Conservation (phyloP, 768 basidiomycete species). For the Cystoderma amianthinum region DNA sequence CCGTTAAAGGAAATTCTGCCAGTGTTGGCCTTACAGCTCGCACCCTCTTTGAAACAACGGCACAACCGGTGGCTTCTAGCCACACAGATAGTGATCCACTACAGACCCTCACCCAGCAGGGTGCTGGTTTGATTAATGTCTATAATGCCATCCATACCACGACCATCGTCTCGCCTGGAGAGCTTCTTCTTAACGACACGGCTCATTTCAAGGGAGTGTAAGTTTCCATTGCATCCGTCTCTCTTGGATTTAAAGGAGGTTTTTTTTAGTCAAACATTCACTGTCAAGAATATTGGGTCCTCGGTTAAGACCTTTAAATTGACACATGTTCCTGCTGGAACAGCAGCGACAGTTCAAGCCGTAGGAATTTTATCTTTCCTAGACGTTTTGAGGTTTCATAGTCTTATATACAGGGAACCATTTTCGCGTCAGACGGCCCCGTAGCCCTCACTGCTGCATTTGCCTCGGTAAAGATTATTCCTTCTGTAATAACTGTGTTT, state of each 20-base stretch:
- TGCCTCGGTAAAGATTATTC: slow-evolving; percentile 41
- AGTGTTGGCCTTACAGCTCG: slow-evolving; percentile 18
- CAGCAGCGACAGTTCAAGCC: slow-evolving; percentile 37
- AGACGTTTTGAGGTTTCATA: not conserved
- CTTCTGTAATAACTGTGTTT: slow-evolving; percentile 33
- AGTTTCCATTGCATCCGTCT: slow-evolving; percentile 12
- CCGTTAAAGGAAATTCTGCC: slow-evolving; percentile 26
- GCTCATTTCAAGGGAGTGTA: slow-evolving; percentile 40
- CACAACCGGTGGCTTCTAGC: slow-evolving; percentile 31
- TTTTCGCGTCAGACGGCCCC: slow-evolving; percentile 38
- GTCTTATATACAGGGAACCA: slow-evolving; percentile 22
- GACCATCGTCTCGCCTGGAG: slow-evolving; percentile 45
- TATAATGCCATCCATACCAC: slow-evolving; percentile 48
- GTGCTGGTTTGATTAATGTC: slow-evolving; percentile 51
- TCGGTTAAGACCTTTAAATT: slow-evolving; percentile 36
- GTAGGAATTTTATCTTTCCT: slow-evolving; percentile 15
- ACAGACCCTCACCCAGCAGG: slow-evolving; percentile 46
- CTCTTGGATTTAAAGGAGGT: not conserved
- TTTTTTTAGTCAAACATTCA: slow-evolving; percentile 35
- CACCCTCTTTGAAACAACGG: slow-evolving; percentile 42
- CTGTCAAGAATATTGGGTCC: slow-evolving; percentile 42
- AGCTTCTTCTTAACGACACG: slow-evolving; percentile 62
- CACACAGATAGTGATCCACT: slow-evolving; percentile 41
- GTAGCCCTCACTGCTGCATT: slow-evolving; percentile 37
- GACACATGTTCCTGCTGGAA: slow-evolving; percentile 50